Base-by-base conservation (phyloP, 129 eudicot species). In the Tanacetum coccineum region DNA sequence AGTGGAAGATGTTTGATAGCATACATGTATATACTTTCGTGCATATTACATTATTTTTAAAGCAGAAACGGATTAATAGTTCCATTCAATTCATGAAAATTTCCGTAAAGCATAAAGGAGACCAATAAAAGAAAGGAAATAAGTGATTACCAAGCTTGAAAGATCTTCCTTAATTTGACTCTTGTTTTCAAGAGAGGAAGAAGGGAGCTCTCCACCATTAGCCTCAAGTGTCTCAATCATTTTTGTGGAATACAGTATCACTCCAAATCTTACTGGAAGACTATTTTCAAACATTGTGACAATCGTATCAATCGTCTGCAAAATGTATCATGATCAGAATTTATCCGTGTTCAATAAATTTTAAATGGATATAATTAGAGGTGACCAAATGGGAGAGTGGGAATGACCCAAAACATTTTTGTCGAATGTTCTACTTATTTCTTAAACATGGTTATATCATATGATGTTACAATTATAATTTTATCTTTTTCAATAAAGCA, bases 231-330 rank as follows among this genome's bases (percentile, higher is more conserved):
- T 74, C 83, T 87, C 77, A 42, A 86, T 76, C 44, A 74, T 78
- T 56, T 83, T 81, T 70, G 80, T 70, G 8, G 99, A 93, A 80
- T 86, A 93, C 70, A 93, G 64, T 68, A 93, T 70, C 57, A 93
- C 90, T 13, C 99, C 99, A 77, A 93, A 89, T 70, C 95, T 84
- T 66, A 93, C 71, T 47, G 99, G 99, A 56, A 84, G 84, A 82
- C 80, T 83, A 63, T 85, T 93, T 86, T 89, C 99, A 69, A 82
- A 84, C 81, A 89, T 65, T 61, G 85, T 78, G 20, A 84, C 58
- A 17, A 89, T 75, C 36, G 53, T 81, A 81, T 93, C 99, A 72
- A 83, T 59, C 60, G 85, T 81, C 99, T 93, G 81, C 81, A 84
- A 70, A 50, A 58, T 19, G 32, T 18, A 60, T 8, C 70, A 47